Evolutionary conservation across 2,329 filamentous ascomycete genomes (phyloP), one percentile per base, ranked within the genome.

Genomic region (Fonsecaea nubica): DNA sequence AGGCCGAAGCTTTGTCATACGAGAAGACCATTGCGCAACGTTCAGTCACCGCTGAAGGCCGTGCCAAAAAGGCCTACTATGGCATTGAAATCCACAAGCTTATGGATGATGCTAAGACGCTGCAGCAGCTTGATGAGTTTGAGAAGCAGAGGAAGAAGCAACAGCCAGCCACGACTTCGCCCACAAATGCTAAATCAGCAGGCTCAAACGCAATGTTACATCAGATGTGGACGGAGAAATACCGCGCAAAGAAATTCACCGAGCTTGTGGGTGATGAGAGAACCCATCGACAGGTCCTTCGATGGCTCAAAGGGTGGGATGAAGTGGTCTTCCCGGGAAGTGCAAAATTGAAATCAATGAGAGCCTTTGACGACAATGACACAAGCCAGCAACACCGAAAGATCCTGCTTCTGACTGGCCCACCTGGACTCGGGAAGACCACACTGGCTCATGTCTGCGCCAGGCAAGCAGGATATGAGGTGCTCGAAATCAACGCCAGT

Each of bases 381-480:
- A 85, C 89, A 5, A 89, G 91, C 62, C 92, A 96, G 76, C 85
- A 87, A 35, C 92, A 96, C 75, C 86, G 90, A 67, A 98, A 97
- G 77, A 92, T 99, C 7, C 80, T 99, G 10, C 86, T 99, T 74
- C 82, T 99, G 15, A 93, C 94, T 0, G 96, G 95, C 0, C 93
- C 95, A 0, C 95, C 95, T 0, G 95, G 95, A 1, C 82, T 99
- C 10, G 95, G 95, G 33, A 99, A 99, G 81, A 99, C 95, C 0
- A 99, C 95, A 0, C 79, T 99, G 56, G 95, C 95, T 1, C 95
- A 99, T 78, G 95, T 99, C 0, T 98, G 95, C 76, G 96, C 96
- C 0, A 89, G 85, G 72, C 95, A 99, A 79, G 95, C 95, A 4
- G 95, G 95, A 0, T 99, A 99, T 74, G 95, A 98, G 74, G 91